phyloP scores from a whole-genome alignment of 805 yeast species.

The Saturnispora gosingensis region DNA sequence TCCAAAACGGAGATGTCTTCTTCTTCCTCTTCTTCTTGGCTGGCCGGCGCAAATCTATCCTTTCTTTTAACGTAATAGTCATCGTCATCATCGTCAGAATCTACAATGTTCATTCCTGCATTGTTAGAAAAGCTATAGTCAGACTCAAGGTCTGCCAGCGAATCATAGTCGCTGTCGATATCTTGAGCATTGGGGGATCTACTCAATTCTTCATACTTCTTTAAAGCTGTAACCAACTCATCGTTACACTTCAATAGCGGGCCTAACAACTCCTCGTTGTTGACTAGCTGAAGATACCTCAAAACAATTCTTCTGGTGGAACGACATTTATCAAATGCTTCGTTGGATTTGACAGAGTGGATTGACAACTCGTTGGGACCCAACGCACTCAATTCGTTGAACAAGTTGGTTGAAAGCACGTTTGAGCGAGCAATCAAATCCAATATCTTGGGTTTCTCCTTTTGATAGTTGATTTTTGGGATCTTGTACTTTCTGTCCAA shows the following conservation, averaged over 20 bases:
- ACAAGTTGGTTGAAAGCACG: slow-evolving; percentile 60
- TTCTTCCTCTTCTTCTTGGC: not conserved
- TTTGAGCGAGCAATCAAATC: slow-evolving; percentile 65
- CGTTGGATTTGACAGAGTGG: slow-evolving; percentile 53
- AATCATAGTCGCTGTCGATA: slow-evolving; percentile 33
- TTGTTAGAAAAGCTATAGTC: slow-evolving; percentile 14
- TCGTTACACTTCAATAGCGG: slow-evolving; percentile 84
- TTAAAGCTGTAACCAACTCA: slow-evolving; percentile 67
- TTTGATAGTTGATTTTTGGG: slow-evolving; percentile 57
- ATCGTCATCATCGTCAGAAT: slow-evolving; percentile 4
- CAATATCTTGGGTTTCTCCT: slow-evolving; percentile 67
- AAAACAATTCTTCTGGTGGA: slow-evolving; percentile 67
- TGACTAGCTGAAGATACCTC: slow-evolving; percentile 73
- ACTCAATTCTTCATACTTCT: slow-evolving; percentile 53
- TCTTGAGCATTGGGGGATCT: slow-evolving; percentile 31
- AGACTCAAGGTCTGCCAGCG: slow-evolving; percentile 31
- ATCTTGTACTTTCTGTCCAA: slow-evolving; percentile 45
- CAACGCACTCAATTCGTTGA: slow-evolving; percentile 43
- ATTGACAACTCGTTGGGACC: slow-evolving; percentile 45
- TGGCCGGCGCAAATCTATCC: slow-evolving; percentile 2
- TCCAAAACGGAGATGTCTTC: not conserved
- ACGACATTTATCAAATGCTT: slow-evolving; percentile 66
- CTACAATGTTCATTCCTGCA: not conserved
- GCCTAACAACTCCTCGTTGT: slow-evolving; percentile 83
- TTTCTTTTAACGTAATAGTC: slow-evolving; percentile 4